Evolutionary conservation across 2,329 filamentous ascomycete genomes (phyloP), one percentile per base, ranked within the genome.

Genomic region (Penicillium sp.): DNA sequence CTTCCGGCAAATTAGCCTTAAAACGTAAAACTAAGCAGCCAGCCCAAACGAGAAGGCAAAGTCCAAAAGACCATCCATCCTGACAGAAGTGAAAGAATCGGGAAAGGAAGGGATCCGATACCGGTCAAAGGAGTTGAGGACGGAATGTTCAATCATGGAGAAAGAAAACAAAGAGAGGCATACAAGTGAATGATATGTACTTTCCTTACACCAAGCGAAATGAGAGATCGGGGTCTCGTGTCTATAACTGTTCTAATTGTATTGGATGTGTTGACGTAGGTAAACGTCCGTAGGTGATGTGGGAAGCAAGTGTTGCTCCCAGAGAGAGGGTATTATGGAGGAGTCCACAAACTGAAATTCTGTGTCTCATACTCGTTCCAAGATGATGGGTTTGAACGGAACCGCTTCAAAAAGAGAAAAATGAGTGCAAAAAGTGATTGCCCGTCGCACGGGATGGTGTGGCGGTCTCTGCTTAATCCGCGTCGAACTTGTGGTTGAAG

Each of bases 401-500:
- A 63, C 33, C 33, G 51, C 35, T 54, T 38, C 33, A 24, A 40
- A 35, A 37, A 24, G 22, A 24, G 6, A 38, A 37, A 40, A 38
- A 26, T 24, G 38, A 59, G 19, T 12, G 19, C n/a, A 51, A 22
- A 45, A 10, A 22, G 6, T 6, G 12, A 33, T 50, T 33, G 53
- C 35, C 26, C n/a, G 10, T 33, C 28, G 13, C 49, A 51, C 28
- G 49, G 28, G n/a, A 51, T 15, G 49, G 10, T 30, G 26, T 35
- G 4, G 30, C 22, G n/a, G 9, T 49, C 10, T 51, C 30, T 19
- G 19, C 53, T 76, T 70, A 82, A 69, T 89, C 88, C 56, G 87
- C 84, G 68, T 89, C 87, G 70, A 85, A 85, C 72, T 89, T 90
- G 63, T 85, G 85, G 66, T 83, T 84, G 73, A 89, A 90, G 70